These are phyloP conservation scores for Pythium brachiatum DNA, from an alignment of 352 stramenopile genomes.

Conservation along the genomic window DNA sequence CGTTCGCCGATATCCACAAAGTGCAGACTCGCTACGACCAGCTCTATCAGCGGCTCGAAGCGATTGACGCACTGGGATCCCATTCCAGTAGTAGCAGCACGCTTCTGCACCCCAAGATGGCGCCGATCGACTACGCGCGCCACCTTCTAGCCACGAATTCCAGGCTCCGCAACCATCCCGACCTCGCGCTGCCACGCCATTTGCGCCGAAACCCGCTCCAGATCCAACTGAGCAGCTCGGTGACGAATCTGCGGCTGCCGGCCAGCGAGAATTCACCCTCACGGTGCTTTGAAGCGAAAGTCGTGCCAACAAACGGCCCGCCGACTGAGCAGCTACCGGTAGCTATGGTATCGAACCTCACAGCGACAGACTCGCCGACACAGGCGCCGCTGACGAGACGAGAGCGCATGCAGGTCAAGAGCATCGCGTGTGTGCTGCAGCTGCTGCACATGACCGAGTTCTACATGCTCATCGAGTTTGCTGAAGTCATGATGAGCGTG, in stretches of 20 bases:
- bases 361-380: background rate
- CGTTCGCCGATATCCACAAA: background rate
- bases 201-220: background rate
- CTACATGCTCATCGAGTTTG: slow-evolving; percentile 25
- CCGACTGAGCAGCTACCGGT: too few species aligned
- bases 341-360: too few species aligned
- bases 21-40: background rate
- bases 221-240: background rate
- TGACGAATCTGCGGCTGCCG: background rate
- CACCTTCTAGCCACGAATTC: background rate
- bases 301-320: too few species aligned
- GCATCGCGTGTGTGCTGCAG: background rate
- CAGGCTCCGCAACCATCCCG: background rate
- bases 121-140: slow-evolving; percentile 1
- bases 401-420: background rate
- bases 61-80: background rate
- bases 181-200: background rate
- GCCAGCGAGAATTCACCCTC: background rate
- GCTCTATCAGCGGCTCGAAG: background rate
- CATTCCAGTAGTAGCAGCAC: background rate
- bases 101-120: background rate
- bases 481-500: slow-evolving; percentile 22
- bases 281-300: background rate
- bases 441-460: slow-evolving; percentile 20
- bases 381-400: background rate